Conservation (phyloP, 139 green algal species). For the Chlamydomonas sp. region DNA sequence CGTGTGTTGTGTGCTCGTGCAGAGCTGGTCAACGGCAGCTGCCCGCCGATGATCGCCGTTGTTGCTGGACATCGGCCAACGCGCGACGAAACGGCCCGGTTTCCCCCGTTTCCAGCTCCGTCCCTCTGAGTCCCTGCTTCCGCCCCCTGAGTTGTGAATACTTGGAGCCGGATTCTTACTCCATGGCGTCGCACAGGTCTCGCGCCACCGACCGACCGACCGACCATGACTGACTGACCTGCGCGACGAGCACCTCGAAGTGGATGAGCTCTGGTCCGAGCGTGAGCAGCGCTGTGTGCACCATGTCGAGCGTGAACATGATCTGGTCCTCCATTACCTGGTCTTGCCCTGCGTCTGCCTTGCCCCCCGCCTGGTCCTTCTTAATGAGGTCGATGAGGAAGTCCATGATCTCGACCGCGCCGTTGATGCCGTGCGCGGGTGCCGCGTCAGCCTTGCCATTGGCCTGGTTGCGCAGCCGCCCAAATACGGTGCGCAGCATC, state of each 20-base stretch:
- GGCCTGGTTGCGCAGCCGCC: slow-evolving; percentile 9
- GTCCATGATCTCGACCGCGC: slow-evolving; percentile 39
- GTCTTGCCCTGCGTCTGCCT: slow-evolving; percentile 28
- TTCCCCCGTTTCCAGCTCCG: too few species aligned
- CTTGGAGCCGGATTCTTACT: too few species aligned
- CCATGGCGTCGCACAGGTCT: too few species aligned
- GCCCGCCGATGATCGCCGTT: too few species aligned
- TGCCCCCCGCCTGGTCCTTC: slow-evolving; percentile 22
- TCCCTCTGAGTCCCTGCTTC: too few species aligned
- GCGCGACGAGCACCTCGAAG: slow-evolving; percentile 12
- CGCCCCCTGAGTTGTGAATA: too few species aligned
- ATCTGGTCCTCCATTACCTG: slow-evolving; percentile 35
- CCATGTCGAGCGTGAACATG: slow-evolving; percentile 70
- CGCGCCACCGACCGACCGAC: too few species aligned
- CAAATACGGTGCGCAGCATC: slow-evolving; percentile 34
- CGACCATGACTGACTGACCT: too few species aligned
- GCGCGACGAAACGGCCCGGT: too few species aligned
- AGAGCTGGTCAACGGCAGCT: slow-evolving; percentile 7
- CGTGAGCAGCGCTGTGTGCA: slow-evolving; percentile 37
- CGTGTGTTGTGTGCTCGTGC: too few species aligned
- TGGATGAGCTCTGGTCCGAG: slow-evolving; percentile 16
- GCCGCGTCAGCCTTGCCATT: neutral
- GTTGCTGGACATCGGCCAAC: too few species aligned
- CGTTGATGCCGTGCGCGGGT: slow-evolving; percentile 30
- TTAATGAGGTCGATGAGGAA: slow-evolving; percentile 47